phyloP scores from a whole-genome alignment of 805 yeast species.

The Zygoascus flipseniorum region DNA sequence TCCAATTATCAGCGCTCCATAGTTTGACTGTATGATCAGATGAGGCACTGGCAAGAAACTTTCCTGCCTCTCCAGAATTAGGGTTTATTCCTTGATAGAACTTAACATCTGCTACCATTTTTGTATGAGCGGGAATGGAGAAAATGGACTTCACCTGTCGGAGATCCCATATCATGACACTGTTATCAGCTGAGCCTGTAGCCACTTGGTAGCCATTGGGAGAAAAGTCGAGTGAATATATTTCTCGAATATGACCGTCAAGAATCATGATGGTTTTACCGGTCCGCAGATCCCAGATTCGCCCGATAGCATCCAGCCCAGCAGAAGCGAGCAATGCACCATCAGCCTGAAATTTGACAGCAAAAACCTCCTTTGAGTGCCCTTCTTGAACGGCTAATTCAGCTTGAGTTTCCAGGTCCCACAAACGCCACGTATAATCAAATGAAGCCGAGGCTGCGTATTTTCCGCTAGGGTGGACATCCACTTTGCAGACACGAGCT shows the following conservation, averaged over 20 bases:
- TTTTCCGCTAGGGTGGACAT: conserved; percentile 56
- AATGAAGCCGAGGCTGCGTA: conserved; percentile 64
- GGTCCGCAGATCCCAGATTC: conserved; percentile 80
- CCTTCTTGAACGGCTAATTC: conserved; percentile 74
- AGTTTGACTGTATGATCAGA: conserved; percentile 63
- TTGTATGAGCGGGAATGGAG: conserved; percentile 67
- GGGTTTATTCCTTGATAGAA: conserved; percentile 31
- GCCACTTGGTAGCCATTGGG: conserved; percentile 67
- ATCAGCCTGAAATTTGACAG: conserved; percentile 56
- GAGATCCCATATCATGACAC: conserved; percentile 80
- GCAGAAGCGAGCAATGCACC: conserved; percentile 72
- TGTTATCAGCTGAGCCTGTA: conserved; percentile 78
- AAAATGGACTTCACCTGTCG: conserved; percentile 39
- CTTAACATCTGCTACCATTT: conserved; percentile 56
- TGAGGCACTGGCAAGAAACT: conserved; percentile 49
- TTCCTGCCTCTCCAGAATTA: conserved; percentile 30
- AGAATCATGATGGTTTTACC: conserved; percentile 57
- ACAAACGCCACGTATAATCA: conserved; percentile 81
- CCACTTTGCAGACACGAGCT: conserved; percentile 49
- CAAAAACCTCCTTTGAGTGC: conserved; percentile 63
- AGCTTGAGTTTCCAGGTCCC: conserved; percentile 53
- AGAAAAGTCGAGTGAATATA: conserved; percentile 67
- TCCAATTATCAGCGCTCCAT: conserved; percentile 69
- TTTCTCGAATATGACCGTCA: conserved; percentile 62
- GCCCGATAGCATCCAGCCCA: conserved; percentile 65